Base-by-base conservation (phyloP, 768 basidiomycete species). In the Strobilomyces confusus region DNA sequence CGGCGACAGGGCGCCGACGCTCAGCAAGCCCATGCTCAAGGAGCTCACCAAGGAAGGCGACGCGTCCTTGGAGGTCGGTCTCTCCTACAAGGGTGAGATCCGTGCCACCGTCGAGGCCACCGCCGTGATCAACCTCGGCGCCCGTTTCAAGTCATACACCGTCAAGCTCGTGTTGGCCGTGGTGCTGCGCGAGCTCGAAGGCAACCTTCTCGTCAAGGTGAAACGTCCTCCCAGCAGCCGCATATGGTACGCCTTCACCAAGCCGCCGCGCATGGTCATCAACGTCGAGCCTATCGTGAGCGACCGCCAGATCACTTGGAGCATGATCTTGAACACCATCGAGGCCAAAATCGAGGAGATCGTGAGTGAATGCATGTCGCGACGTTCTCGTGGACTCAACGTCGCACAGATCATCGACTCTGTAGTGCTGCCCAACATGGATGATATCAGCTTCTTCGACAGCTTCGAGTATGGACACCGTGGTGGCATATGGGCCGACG, bases 11-110 rank as follows among this genome's bases (percentile, higher is more conserved):
- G 79, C 90, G 0, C 92, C 95, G 3, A 88, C 88, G 58, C 79
- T 98, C 57, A 92, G 88, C 77, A 95, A 95, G 59, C 97, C 97
- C 4, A 98, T 98, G 95, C 77, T 99, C 51, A 98, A 98, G 73
- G 93, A 98, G 63, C 83, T 98, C 50, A 95, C 93, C 1, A 85
- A 87, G 59, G 93, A 97, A 52, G 97, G 97, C 17, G 91, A 95
- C 58, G 92, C 93, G 0, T 80, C 91, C 5, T 75, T 98, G 64
- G 95, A 98, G 64, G 81, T 95, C 7, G 86, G 89, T 57, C 70
- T 95, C 23, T 77, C 76, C 13, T 95, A 89, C 76, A 87, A 88
- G 66, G 93, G 94, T 44, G 92, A 92, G 64, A 73, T 98, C 23
- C 81, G 93, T 15, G 87, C 97, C 52, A 97, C 91, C 6, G 81